Base-by-base conservation (phyloP, 1,284 basidiomycete genomes). In the Fomitopsis schrenkii region DNA sequence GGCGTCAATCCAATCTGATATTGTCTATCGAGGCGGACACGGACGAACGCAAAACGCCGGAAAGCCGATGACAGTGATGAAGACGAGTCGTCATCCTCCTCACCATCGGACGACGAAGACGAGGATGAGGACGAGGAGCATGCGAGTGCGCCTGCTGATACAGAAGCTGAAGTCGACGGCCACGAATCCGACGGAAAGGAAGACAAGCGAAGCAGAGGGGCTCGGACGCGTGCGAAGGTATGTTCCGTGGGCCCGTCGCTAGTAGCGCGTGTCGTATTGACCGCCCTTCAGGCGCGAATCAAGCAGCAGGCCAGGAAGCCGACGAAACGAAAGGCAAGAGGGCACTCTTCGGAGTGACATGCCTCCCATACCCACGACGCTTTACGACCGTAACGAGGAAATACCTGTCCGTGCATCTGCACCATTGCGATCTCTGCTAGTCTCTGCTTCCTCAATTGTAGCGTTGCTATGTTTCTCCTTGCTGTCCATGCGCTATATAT, bases 221-320 rank as follows among this genome's bases (percentile, higher is more conserved):
- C 80, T 10, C 70, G 81, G 55, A 76, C 72, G 10, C 74, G 77
- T 56, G 82, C 80, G 0, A 80, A 81, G 71, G 80, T 81, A 63
- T 55, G 70, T 70, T 28, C 1, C 14, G 17, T 22, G 5, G 9
- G 1, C 22, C 57, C 2, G 15, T 30, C 28, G 5, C 1, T 15
- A 22, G 14, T 14, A 45, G 9, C 14, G 46, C 35, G 36, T 22
- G 28, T 26, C 26, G 22, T 35, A 9, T 46, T 56, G 40, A 40
- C 30, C 22, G 17, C 1, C 33, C 33, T 26, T n/a, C n/a, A 61
- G 60, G 60, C 55, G 26, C 19, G 33, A 15, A 61, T 61, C 12
- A 61, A 61, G 56, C 46, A 57, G 42, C 60, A 65, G 44, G 62
- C 56, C 9, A 67, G 64, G 63, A 66, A 66, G 55, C 64, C 65